phyloP scores from a whole-genome alignment of 805 yeast species.

The Cyberlindnera xylosilytica region DNA sequence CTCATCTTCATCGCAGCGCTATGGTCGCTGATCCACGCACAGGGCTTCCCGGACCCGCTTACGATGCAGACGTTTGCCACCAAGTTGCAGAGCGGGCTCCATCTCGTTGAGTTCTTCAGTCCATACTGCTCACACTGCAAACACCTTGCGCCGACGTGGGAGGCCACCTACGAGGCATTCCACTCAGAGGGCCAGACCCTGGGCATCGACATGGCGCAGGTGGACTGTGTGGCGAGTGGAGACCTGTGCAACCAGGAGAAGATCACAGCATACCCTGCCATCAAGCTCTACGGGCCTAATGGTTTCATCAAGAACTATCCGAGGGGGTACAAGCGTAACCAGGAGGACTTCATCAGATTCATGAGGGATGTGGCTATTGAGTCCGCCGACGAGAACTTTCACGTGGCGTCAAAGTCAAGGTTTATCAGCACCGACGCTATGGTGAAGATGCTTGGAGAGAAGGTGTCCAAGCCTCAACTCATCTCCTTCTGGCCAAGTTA shows the following conservation, averaged over 20 bases:
- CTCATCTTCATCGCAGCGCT: background rate
- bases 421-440: constrained; percentile 40
- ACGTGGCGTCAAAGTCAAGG: constrained; percentile 40
- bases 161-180: constrained; percentile 52
- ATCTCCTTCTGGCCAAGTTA: constrained; percentile 67
- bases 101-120: constrained; percentile 84
- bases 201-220: constrained; percentile 62
- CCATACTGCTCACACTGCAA: constrained; percentile 88
- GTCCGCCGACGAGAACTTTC: constrained; percentile 35
- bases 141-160: constrained; percentile 80
- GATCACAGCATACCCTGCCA: constrained; percentile 63
- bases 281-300: constrained; percentile 65
- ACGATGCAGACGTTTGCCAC: constrained; percentile 48
- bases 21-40: background rate
- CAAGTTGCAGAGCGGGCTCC: constrained; percentile 48
- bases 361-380: constrained; percentile 52
- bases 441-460: constrained; percentile 42
- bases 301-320: constrained; percentile 49
- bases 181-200: constrained; percentile 41
- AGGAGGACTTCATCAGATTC: constrained; percentile 49
- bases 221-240: constrained; percentile 82
- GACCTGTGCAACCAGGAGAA: constrained; percentile 75
- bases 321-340: constrained; percentile 39
- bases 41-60: constrained; percentile 46
- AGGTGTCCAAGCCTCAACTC: constrained; percentile 45